Evolutionary conservation across 1,284 basidiomycete genomes (phyloP).

Genomic region (Ceratobasidium papillatum): DNA sequence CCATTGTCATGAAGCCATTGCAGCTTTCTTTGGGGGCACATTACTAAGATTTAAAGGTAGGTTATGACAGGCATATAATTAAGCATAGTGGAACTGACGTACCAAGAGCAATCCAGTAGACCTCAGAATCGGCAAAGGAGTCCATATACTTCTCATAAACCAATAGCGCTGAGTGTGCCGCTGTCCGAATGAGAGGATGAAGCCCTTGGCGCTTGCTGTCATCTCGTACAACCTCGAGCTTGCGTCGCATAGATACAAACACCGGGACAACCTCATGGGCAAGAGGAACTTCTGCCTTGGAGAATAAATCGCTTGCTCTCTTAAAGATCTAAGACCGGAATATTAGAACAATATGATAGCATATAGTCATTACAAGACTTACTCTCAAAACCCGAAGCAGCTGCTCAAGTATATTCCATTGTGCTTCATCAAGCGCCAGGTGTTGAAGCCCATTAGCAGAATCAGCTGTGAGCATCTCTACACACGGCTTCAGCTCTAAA

Average conservation of each 20-base stretch:
- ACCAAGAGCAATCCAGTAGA: conserved; percentile 20
- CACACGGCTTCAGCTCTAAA: background rate
- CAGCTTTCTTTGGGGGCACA: background rate
- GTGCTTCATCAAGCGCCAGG: background rate
- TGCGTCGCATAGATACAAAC: background rate
- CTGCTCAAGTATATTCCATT: background rate
- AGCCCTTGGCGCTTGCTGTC: background rate
- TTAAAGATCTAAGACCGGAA: background rate
- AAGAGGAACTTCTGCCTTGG: background rate
- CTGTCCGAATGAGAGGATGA: background rate
- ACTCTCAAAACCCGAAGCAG: background rate
- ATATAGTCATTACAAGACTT: background rate
- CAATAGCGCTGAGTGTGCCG: background rate
- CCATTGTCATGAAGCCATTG: background rate
- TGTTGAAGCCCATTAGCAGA: background rate
- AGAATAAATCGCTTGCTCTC: background rate
- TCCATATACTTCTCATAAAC: conserved; percentile 18
- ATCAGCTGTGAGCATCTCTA: background rate
- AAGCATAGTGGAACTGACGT: background rate
- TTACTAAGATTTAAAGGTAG: background rate
- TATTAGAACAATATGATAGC: background rate
- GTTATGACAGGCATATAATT: conserved; percentile 8
- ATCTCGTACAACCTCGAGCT: background rate
- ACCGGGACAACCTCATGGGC: conserved; percentile 1
- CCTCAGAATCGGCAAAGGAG: background rate